Base-by-base conservation (phyloP, 345 rosid species). In the Eucalyptus caleyi region DNA sequence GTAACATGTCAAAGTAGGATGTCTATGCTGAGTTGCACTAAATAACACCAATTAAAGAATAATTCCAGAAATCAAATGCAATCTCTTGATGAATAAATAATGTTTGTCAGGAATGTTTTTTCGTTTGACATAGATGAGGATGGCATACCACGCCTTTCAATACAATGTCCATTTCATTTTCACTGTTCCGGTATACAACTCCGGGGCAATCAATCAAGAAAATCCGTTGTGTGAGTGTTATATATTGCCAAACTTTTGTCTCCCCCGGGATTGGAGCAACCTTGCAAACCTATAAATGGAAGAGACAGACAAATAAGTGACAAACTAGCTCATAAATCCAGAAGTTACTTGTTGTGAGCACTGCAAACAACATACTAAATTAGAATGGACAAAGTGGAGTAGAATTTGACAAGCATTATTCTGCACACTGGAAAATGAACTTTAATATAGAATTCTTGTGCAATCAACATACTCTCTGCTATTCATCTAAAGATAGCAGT, bases 181-280 rank as follows among this genome's bases (percentile, higher is more conserved):
- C 99, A 50, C 60, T 95, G 89, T 93, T 97, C 91, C 96, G 98
- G 91, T 97, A 97, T 85, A 97, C 99, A 93, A 97, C 98, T 60
- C 99, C 97, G 88, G 99, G 99, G 92, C 99, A 97, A 92, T 97
- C 98, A 86, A 97, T 97, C 92, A 98, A 93, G 93, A 95, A 98
- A 65, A 97, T 98, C 89, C 95, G 93, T 91, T 98, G 96, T 32
- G 99, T 97, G 42, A 96, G 95, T 83, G 98, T 96, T 92, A 97
- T 97, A 83, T 98, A 97, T 88, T 98, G 99, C 99, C 99, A 98
- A 77, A 97, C 99, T 92, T 97, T 97, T 13, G 99, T 98, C 94
- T 98, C 99, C 88, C 99, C 97, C 2, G 97, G 98, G 90, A 98
- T 97, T 40, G 99, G 99, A 91, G 98, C 99, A 89, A 96, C 99